Evolutionary conservation across 331 rosid genomes (phyloP).

Genomic region (Malus hybrid): DNA sequence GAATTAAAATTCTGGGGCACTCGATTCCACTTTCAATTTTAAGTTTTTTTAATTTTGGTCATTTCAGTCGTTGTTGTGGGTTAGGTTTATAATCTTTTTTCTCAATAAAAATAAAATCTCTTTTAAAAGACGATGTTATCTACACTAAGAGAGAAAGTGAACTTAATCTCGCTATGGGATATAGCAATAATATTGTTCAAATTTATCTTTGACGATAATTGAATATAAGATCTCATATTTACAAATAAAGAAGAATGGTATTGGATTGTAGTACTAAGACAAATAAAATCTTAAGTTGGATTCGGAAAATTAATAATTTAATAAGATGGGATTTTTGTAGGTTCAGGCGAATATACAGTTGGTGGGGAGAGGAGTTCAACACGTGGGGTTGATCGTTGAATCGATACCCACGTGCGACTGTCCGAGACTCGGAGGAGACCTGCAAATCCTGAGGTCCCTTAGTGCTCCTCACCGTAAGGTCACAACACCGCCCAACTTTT

Average conservation of each 20-base stretch:
- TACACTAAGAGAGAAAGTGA: no score
- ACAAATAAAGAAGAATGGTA: no score
- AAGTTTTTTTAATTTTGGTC: not conserved
- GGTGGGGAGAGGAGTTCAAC: not conserved
- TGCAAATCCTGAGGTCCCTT: constrained; percentile 6
- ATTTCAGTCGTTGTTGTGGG: not conserved
- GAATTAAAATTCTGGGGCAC: not conserved
- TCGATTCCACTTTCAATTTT: not conserved
- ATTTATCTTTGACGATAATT: fast-evolving
- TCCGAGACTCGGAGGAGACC: not conserved
- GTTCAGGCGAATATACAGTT: not conserved
- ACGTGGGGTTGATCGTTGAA: not conserved
- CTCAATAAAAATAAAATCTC: not conserved
- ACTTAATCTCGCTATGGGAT: fast-evolving
- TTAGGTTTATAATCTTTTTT: not conserved
- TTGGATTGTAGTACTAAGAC: fast-evolving
- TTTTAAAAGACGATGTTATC: no score
- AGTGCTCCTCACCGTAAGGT: not conserved
- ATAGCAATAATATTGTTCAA: no score
- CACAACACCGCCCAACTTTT: not conserved
- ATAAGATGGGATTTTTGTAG: not conserved
- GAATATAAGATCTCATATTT: no score
- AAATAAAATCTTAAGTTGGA: not conserved
- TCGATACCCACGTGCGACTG: not conserved
- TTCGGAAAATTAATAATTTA: not conserved